These are phyloP conservation scores for Ceratobasidium sp. DNA, from an alignment of 1,284 basidiomycete genomes.

Conservation along the genomic window DNA sequence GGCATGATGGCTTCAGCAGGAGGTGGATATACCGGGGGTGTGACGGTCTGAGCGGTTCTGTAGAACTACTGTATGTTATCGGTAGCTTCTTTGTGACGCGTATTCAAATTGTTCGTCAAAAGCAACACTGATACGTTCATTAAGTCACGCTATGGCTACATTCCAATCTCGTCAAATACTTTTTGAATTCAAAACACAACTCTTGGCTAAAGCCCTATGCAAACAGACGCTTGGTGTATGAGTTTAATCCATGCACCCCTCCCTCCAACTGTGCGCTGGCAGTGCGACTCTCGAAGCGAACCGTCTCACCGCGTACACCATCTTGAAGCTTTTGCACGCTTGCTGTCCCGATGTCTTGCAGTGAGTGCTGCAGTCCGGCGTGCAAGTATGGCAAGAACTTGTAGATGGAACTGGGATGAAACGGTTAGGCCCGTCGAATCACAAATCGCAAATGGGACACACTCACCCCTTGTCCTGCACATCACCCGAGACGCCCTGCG, in stretches of 20 bases:
- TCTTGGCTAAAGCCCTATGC: slow-evolving; percentile 47
- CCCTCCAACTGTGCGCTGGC: slow-evolving; percentile 97
- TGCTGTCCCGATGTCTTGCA: slow-evolving; percentile 91
- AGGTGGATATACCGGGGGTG: slow-evolving; percentile 30
- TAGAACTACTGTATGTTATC: background rate
- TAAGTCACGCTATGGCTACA: slow-evolving; percentile 30
- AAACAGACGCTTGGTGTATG: slow-evolving; percentile 73
- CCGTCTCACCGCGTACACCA: slow-evolving; percentile 68
- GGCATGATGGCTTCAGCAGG: slow-evolving; percentile 60
- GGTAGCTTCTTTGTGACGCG: background rate
- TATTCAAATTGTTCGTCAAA: too few species aligned
- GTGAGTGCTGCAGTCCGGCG: slow-evolving; percentile 92
- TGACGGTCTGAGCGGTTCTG: background rate
- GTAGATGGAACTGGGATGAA: slow-evolving; percentile 38
- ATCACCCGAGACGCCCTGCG: slow-evolving; percentile 95
- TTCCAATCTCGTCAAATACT: slow-evolving; percentile 2
- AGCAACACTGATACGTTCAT: background rate
- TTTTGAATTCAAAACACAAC: slow-evolving; percentile 13
- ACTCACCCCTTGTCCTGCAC: slow-evolving; percentile 93
- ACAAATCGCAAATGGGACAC: slow-evolving; percentile 63
- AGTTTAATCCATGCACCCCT: slow-evolving; percentile 92
- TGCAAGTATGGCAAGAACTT: slow-evolving; percentile 80
- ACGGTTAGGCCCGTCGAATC: slow-evolving; percentile 52
- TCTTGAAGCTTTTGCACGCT: slow-evolving; percentile 69
- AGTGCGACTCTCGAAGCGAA: slow-evolving; percentile 94